A percentile compares a stretch with the other conserved stretches of the same genome.
phyloP scores from a whole-genome alignment of 768 basidiomycete genomes.

The Serendipita vermifera region DNA sequence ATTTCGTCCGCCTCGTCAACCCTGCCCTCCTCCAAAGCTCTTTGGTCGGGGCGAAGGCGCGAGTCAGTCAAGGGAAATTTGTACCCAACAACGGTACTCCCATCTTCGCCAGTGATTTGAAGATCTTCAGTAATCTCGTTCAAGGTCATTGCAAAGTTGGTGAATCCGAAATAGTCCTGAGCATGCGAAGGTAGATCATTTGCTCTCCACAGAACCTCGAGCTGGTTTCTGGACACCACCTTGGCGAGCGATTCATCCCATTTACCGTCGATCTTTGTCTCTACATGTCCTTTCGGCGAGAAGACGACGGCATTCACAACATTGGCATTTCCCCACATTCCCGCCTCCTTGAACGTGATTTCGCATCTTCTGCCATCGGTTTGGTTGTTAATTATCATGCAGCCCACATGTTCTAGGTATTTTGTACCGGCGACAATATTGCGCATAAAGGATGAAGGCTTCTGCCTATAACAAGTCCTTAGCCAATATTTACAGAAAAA shows the following conservation, averaged over 20 bases:
- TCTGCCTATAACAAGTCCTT: conserved; percentile 40
- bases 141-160: conserved; percentile 60
- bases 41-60: conserved; percentile 64
- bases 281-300: conserved; percentile 35
- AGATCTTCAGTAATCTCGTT: conserved; percentile 61
- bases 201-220: conserved; percentile 67
- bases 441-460: conserved; percentile 77
- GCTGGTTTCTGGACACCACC: conserved; percentile 50
- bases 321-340: conserved; percentile 66
- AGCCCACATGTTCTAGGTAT: conserved; percentile 75
- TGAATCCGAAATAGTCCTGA: conserved; percentile 70
- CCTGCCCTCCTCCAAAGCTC: conserved; percentile 68
- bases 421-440: conserved; percentile 86
- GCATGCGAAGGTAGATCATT: conserved; percentile 58
- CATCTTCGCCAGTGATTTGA: conserved; percentile 28
- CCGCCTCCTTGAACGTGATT: conserved; percentile 75
- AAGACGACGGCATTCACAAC: conserved; percentile 51
- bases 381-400: conserved; percentile 59
- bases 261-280: conserved; percentile 66
- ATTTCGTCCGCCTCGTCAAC: conserved; percentile 56
- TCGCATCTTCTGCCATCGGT: conserved; percentile 44
- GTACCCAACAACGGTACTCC: neutral
- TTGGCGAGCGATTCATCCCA: conserved; percentile 79
- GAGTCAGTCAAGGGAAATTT: conserved; percentile 63
- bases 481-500: conserved; percentile 8